Evolutionary conservation across 2,329 filamentous ascomycete species (phyloP).

Genomic region (Phyllosticta citribraziliensis): DNA sequence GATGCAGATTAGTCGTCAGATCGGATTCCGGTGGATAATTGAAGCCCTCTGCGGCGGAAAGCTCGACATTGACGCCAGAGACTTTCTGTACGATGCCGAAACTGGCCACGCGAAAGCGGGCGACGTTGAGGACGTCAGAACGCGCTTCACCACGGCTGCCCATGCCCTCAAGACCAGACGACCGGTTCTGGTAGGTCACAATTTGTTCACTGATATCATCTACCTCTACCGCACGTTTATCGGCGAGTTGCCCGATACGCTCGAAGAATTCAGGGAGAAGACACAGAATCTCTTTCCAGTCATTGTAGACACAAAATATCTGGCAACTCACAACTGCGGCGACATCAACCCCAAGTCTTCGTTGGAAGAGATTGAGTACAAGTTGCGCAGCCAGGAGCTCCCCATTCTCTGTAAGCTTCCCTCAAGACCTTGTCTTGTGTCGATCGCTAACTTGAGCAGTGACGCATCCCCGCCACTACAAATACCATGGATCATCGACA

Average conservation of each 20-base stretch:
- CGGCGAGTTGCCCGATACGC: constrained; percentile 43
- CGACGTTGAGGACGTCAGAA: constrained; percentile 25
- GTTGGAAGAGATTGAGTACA: constrained; percentile 39
- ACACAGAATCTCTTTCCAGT: constrained; percentile 47
- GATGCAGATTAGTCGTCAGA: constrained; percentile 24
- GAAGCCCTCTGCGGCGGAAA: constrained; percentile 35
- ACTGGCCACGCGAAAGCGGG: constrained; percentile 26
- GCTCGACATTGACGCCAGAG: constrained; percentile 28
- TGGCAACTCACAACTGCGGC: constrained; percentile 48
- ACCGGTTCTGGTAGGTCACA: constrained; percentile 52
- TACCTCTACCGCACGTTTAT: constrained; percentile 57
- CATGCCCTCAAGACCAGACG: constrained; percentile 35
- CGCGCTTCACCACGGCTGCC: constrained; percentile 31
- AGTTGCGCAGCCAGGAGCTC: constrained; percentile 29
- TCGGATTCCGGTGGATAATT: constrained; percentile 41
- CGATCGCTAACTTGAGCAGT: not conserved
- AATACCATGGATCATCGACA: constrained; percentile 31
- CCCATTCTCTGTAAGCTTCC: constrained; percentile 31
- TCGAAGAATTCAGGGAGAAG: constrained; percentile 43
- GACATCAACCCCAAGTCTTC: constrained; percentile 41
- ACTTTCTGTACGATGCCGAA: constrained; percentile 24
- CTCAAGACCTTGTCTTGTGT: not conserved
- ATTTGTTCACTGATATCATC: constrained; percentile 54
- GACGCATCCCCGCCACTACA: constrained; percentile 29
- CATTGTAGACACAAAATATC: constrained; percentile 54